A percentile compares a stretch with the other conserved stretches of the same genome.
These are phyloP conservation scores for Hordeum pubiflorum DNA, from an alignment of 202 grass and related monocot species.

Conservation along the genomic window DNA sequence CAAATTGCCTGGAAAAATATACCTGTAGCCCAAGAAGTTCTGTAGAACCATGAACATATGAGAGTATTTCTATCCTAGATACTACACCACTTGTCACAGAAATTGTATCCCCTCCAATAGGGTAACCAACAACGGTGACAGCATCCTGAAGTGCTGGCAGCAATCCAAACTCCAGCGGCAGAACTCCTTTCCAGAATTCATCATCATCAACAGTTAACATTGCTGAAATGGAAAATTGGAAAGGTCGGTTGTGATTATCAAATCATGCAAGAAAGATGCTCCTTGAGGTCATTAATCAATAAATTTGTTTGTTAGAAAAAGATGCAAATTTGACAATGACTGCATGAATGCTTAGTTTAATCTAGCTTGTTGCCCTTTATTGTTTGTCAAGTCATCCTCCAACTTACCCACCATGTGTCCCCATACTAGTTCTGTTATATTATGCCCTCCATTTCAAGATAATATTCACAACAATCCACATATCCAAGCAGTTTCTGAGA, in stretches of 20 bases:
- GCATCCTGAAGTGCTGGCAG: conserved; percentile 93
- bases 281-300: neutral
- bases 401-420: neutral
- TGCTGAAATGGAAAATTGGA: conserved; percentile 48
- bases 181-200: conserved; percentile 92
- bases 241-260: conserved; percentile 14
- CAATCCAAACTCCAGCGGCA: conserved; percentile 63
- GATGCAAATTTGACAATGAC: neutral
- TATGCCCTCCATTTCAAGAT: neutral
- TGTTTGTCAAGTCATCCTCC: neutral
- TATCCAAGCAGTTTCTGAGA: neutral
- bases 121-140: conserved; percentile 89
- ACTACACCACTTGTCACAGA: conserved; percentile 96
- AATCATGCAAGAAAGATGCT: conserved; percentile 15
- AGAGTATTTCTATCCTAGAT: conserved; percentile 95
- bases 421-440: neutral
- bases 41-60: conserved; percentile 98
- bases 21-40: conserved; percentile 96
- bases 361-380: neutral
- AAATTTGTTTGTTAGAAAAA: neutral
- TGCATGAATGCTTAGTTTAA: neutral
- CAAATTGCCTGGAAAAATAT: conserved; percentile 10
- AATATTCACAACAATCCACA: neutral
- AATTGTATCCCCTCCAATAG: conserved; percentile 96
- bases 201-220: conserved; percentile 87